Evolutionary conservation across 139 green algal species (phyloP), one percentile per base, ranked within the genome.

Genomic region (Bryopsis sp.): DNA sequence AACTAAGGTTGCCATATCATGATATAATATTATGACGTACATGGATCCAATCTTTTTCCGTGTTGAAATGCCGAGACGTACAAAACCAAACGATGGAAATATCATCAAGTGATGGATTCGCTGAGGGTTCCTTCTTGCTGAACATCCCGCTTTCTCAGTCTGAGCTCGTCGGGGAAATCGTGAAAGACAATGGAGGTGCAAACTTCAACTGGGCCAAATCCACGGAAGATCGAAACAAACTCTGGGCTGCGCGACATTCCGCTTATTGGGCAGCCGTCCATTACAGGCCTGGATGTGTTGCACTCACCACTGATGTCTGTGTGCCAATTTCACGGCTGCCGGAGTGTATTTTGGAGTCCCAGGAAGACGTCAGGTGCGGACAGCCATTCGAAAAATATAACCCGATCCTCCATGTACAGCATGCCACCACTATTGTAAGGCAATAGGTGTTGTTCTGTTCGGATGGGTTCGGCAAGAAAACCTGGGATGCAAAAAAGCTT

Each of bases 231-330:
- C 37, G 84, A 2, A 63, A 35, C 3, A 60, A 61, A 74, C 76
- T 90, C 43, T 90, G 84, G 84, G 39, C 74, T 32, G 84, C 76
- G 26, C 74, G 83, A 7, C 76, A 79, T 70, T 39, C 15, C 6
- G 75, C 76, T 3, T 81, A 83, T 62, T 81, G 77, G 29, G 78
- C 72, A 3, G 47, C 43, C 2, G 34, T 72, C 1, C 60, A 65
- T 33, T 39, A 68, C 37, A 28, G 43, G 24, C 78, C 78, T 26
- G 62, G 68, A 22, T 34, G 34, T 29, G 15, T 19, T 4, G 60
- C 47, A n/a, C 54, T 70, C 11, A 58, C 50, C 32, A 83, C 77
- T 2, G 79, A 84, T 62, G 61, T 77, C 29, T 82, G 70, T 50
- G 79, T 85, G 28, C 76, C 76, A 3, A 60, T 82, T 11, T 78